Percentiles rank a stretch among this genome's conserved stretches.
These are phyloP conservation scores for Dacryopinax primogenitus DNA, from an alignment of 768 basidiomycete species.

Conservation along the genomic window DNA sequence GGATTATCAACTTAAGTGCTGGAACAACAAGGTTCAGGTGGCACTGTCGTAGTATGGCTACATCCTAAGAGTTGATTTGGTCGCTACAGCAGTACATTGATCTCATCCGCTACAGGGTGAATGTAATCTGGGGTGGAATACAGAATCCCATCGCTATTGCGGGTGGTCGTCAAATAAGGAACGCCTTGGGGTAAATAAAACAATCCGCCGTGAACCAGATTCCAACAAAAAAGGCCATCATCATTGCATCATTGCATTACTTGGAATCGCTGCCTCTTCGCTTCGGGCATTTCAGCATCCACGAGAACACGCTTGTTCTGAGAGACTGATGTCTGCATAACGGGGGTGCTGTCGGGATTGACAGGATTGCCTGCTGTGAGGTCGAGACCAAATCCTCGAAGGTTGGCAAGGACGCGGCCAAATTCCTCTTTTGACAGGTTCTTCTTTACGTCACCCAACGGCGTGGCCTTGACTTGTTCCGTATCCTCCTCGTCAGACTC, in stretches of 20 bases:
- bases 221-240: background rate
- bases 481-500: background rate
- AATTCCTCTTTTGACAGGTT: background rate
- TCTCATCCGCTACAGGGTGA: conserved; percentile 9
- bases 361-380: background rate
- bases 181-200: too few species aligned
- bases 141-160: background rate
- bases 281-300: background rate
- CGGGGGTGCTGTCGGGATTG: background rate
- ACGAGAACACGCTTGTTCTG: background rate
- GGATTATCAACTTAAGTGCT: conserved; percentile 70
- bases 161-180: background rate
- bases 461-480: background rate
- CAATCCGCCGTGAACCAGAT: background rate
- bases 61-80: background rate
- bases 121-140: background rate
- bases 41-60: background rate
- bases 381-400: background rate
- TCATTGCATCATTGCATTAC: background rate
- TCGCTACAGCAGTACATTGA: background rate
- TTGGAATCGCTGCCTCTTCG: background rate
- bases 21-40: conserved; percentile 24
- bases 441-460: background rate
- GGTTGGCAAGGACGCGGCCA: background rate
- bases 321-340: background rate